Conservation (phyloP, 1,284 basidiomycete species). For the Coniferiporia sulphurascens region DNA sequence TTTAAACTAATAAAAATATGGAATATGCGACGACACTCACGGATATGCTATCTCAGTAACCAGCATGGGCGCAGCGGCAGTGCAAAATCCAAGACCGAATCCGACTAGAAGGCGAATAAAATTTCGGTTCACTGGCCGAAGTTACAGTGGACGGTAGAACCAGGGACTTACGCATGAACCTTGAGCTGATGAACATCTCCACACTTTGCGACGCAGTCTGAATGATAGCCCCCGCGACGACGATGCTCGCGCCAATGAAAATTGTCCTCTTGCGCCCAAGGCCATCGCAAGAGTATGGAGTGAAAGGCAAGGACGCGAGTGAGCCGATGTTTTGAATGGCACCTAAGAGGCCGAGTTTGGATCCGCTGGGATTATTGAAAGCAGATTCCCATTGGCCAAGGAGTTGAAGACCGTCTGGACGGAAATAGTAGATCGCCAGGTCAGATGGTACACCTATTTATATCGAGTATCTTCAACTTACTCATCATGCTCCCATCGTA, state of each 20-base stretch:
- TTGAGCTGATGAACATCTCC: slow-evolving; percentile 29
- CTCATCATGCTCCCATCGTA: slow-evolving; percentile 30
- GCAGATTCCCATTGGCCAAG: slow-evolving; percentile 32
- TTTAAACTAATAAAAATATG: neutral
- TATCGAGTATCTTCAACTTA: slow-evolving; percentile 10
- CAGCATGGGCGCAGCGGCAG: slow-evolving; percentile 44
- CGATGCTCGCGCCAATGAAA: slow-evolving; percentile 26
- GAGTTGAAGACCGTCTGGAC: slow-evolving; percentile 36
- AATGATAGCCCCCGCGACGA: slow-evolving; percentile 25
- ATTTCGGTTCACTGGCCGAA: neutral
- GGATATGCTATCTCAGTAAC: slow-evolving; percentile 54
- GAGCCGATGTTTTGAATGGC: slow-evolving; percentile 28
- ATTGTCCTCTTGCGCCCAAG: slow-evolving; percentile 28
- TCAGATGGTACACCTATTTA: neutral
- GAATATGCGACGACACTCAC: slow-evolving; percentile 12
- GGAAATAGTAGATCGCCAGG: neutral
- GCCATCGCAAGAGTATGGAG: slow-evolving; percentile 28
- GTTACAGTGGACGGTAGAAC: neutral
- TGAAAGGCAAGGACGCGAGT: slow-evolving; percentile 26
- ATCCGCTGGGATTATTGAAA: slow-evolving; percentile 18
- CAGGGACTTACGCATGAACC: slow-evolving; percentile 20
- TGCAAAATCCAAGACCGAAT: slow-evolving; percentile 50
- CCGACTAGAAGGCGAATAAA: slow-evolving; percentile 42
- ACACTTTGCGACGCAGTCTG: slow-evolving; percentile 29
- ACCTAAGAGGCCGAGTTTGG: slow-evolving; percentile 22